Base-by-base conservation (phyloP, 257 asterid species). In the Jasminum sambac region DNA sequence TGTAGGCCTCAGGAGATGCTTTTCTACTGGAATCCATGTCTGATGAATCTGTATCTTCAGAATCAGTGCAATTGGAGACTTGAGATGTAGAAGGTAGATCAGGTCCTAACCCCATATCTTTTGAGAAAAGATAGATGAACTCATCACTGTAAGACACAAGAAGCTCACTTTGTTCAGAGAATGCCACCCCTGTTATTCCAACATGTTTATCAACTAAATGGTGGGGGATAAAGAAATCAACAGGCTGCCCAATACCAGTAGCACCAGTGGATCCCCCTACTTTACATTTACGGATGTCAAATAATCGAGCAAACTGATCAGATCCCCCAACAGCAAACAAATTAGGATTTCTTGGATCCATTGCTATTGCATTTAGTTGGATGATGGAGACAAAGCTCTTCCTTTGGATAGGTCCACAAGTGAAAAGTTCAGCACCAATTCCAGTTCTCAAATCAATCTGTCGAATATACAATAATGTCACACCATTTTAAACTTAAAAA, bases 151-250 rank as follows among this genome's bases (percentile, higher is more conserved):
- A 94, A 38, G 99, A 91, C 63, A 89, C 93, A 66, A 94, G 96
- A 74, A 94, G 96, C 82, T 94, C 98, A 68, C 93, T 89, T 82
- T 89, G 90, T 64, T 89, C 93, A 19, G 99, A 94, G 80, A 89
- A 94, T 73, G 98, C 84, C 90, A 94, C 79, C 70, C 98, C 99
- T n/a, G 99, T 88, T 77, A 94, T 88, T 26, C 90, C 91, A 58
- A 85, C 96, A 74, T 63, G 71, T 52, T 74, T 80, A 63, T 83
- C 90, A 63, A 79, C 66, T 79, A 94, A 81, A 86, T 89, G 96
- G 12, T 38, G 77, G 63, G 97, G 98, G 66, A 93, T 84, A 74
- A 91, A 91, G 76, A 73, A 82, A 70, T 94, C 87, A 65, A 83
- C 88, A 11, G 91, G 98, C 64, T 78, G 89, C 73, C 86, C 96